Evolutionary conservation across 306 rosid species (phyloP), one percentile per base, ranked within the genome.

Genomic region (cucumber (Cucumis sativus)): DNA sequence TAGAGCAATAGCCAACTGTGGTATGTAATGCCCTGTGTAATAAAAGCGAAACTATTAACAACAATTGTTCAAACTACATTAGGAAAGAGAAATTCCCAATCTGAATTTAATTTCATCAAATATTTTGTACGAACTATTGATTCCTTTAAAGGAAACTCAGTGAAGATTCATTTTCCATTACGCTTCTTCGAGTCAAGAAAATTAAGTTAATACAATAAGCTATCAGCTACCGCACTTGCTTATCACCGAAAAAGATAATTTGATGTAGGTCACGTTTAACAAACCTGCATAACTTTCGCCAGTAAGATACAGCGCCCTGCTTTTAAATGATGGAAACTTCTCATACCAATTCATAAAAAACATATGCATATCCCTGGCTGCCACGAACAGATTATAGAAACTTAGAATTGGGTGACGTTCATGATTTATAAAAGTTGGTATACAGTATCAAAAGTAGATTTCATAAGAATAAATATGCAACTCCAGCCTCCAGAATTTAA

Each of bases 281-380:
- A 28, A 72, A 93, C 95, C 98, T 89, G 98, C 98, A 85, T 94
- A 94, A 82, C 98, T 94, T 84, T 94, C 98, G 76, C 98, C 97
- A 0, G 98, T 91, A 58, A 94, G 97, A 72, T 87, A 89, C 83
- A 94, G 60, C 6, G 77, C 88, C 75, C 97, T 85, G 16, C 91
- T 83, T 85, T 81, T 88, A 79, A 75, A 89, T 52, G 87, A 55
- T 75, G 98, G 97, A 82, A 90, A 94, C 84, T 94, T 94, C 85
- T 85, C 81, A 9, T 83, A 89, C 98, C 98, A 94, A 80, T 84
- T 84, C 80, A 84, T 66, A 85, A 94, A 1, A 89, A 94, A 94
- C 62, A 80, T 40, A 77, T 82, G 82, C 93, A 90, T 83, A 78
- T 94, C 98, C 84, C 65, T 88, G 77, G 98, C 98, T 94, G 94